Percentiles rank a stretch among this genome's conserved stretches.
Conservation (phyloP, 176 grass and related monocot genomes). For the Paspalum vaginatum region DNA sequence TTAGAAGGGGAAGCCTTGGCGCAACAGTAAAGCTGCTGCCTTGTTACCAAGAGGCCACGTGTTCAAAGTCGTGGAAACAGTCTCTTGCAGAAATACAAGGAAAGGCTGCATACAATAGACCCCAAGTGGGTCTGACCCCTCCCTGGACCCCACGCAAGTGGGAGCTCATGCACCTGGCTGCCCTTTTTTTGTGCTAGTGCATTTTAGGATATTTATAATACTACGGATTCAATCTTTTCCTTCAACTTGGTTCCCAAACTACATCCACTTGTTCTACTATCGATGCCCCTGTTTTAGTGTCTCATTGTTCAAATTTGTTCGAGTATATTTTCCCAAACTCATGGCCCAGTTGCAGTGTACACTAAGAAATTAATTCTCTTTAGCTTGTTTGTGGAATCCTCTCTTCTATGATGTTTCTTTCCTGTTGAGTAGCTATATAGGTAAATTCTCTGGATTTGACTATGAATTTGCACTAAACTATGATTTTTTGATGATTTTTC, state of each 20-base stretch:
- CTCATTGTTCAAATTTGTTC: neutral
- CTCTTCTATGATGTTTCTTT: conserved; percentile 14
- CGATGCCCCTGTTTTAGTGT: neutral
- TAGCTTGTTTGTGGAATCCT: neutral
- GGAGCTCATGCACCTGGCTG: too few relatives aligned
- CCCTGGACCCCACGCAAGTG: too few relatives aligned
- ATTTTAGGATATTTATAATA: neutral
- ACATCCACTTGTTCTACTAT: neutral
- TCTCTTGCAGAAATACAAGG: too few relatives aligned
- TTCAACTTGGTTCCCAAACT: conserved; percentile 7
- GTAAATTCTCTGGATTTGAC: neutral
- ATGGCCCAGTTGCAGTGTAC: neutral
- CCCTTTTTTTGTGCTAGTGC: too few relatives aligned
- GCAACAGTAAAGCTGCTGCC: too few relatives aligned
- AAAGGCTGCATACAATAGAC: too few relatives aligned
- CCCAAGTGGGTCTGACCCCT: too few relatives aligned
- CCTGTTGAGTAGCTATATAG: neutral
- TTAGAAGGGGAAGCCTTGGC: too few relatives aligned
- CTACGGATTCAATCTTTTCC: neutral
- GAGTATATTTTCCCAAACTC: neutral
- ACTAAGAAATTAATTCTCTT: neutral
- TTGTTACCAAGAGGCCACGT: too few relatives aligned
- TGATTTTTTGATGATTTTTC: conserved; percentile 20
- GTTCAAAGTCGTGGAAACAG: too few relatives aligned
- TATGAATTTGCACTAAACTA: neutral